Evolutionary conservation across 352 stramenopile species (phyloP).

Genomic region (Phytophthora pistaciae): DNA sequence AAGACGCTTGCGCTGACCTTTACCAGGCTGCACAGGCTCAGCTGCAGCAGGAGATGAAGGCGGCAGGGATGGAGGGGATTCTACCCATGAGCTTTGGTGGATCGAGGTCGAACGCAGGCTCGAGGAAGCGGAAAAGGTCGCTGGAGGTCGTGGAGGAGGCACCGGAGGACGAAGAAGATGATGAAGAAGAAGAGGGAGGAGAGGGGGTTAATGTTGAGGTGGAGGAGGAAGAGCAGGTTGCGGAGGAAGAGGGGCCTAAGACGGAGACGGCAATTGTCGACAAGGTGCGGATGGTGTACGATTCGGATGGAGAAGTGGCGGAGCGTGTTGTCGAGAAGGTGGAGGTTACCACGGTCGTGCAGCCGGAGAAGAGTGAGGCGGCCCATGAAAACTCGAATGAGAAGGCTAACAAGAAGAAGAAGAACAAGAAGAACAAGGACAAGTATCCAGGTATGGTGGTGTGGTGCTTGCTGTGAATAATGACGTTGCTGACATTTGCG

Average conservation of each 20-base stretch:
- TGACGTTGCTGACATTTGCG: conserved; percentile 2
- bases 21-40: conserved; percentile 67
- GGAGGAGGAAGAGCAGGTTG: conserved; percentile 2
- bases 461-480: background rate
- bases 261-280: conserved; percentile 43
- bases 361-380: conserved; percentile 16
- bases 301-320: conserved; percentile 69
- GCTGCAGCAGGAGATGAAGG: conserved; percentile 67
- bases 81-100: conserved; percentile 72
- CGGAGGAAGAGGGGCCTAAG: background rate
- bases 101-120: conserved; percentile 5
- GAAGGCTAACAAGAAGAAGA: conserved; percentile 29
- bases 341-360: conserved; percentile 27
- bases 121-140: conserved; percentile 38
- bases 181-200: background rate
- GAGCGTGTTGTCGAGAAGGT: conserved; percentile 56
- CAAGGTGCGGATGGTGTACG: conserved; percentile 72
- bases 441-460: conserved; percentile 43
- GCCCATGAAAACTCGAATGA: conserved; percentile 22
- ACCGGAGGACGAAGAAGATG: conserved; percentile 1
- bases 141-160: background rate
- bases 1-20: conserved; percentile 41
- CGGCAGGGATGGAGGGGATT: conserved; percentile 56
- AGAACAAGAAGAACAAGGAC: background rate
- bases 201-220: background rate